A percentile compares a stretch with the other conserved stretches of the same genome.
Evolutionary conservation across 805 yeast genomes (phyloP).

Genomic region (Hanseniaspora hatyaiensis): DNA sequence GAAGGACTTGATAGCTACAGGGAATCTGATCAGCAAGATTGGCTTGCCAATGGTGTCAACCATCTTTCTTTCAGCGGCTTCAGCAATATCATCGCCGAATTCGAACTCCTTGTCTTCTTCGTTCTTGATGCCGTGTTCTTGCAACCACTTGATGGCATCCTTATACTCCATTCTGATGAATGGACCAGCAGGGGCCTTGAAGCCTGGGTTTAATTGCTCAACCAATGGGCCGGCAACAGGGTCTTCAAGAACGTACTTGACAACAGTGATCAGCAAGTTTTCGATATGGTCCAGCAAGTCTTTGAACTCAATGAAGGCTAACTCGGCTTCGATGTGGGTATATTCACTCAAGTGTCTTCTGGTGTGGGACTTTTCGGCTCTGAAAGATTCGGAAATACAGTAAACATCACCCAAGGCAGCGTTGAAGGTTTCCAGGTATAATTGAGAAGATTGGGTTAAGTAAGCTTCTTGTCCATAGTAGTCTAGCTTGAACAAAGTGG

Average conservation of each 20-base stretch:
- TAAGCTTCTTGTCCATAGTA: conserved; percentile 96
- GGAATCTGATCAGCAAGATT: conserved; percentile 85
- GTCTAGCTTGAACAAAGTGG: conserved; percentile 82
- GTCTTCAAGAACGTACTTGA: conserved; percentile 71
- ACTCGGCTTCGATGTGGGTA: conserved; percentile 93
- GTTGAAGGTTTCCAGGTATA: conserved; percentile 89
- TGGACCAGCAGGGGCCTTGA: conserved; percentile 70
- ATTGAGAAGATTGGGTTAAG: conserved; percentile 92
- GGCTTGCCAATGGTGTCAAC: conserved; percentile 90
- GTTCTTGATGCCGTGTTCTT: conserved; percentile 85
- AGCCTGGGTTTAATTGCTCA: conserved; percentile 84
- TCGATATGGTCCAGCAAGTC: conserved; percentile 81
- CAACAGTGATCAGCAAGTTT: conserved; percentile 53
- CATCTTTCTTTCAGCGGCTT: conserved; percentile 99
- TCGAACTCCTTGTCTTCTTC: conserved; percentile 88
- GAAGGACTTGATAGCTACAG: conserved; percentile 92
- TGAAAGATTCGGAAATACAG: conserved; percentile 95
- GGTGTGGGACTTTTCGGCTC: conserved; percentile 98
- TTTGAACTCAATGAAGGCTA: conserved; percentile 77
- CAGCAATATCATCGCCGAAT: conserved; percentile 98
- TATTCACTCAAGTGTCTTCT: conserved; percentile 95
- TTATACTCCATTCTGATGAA: conserved; percentile 85
- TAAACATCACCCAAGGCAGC: conserved; percentile 95
- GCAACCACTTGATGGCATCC: conserved; percentile 89
- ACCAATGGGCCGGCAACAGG: conserved; percentile 86